Conservation (phyloP, 2,329 filamentous ascomycete species). For the Alternaria triticimaculans region DNA sequence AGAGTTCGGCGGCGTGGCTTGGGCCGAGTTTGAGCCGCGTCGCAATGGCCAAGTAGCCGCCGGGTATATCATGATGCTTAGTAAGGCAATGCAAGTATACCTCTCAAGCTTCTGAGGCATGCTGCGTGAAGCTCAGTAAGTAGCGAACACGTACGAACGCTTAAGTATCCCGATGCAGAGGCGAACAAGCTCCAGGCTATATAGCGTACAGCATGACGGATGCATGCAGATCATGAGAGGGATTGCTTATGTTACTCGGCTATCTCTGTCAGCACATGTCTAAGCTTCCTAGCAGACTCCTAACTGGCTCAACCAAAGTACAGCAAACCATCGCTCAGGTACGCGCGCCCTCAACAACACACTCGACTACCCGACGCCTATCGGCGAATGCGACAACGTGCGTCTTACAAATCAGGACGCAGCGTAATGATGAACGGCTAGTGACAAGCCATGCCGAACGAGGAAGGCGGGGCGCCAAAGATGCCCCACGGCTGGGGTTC, state of each 20-base stretch:
- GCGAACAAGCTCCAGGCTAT: neutral
- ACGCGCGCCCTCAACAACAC: neutral
- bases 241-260: conserved; percentile 4
- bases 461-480: conserved; percentile 23
- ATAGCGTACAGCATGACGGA: neutral
- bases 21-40: conserved; percentile 8
- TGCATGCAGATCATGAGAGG: neutral
- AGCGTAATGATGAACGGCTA: neutral
- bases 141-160: neutral
- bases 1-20: conserved; percentile 13
- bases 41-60: neutral
- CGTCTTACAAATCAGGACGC: conserved; percentile 32
- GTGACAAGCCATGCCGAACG: conserved; percentile 9
- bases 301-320: neutral
- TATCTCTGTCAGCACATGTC: conserved; percentile 12
- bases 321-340: neutral
- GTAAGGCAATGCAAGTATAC: neutral
- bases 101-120: neutral
- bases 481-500: conserved; percentile 20
- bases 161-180: neutral
- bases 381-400: neutral
- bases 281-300: neutral
- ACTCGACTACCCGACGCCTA: neutral
- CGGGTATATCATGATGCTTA: conserved; percentile 5
- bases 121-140: neutral